These are phyloP conservation scores for Ministeria vibrans DNA, from an alignment of 78 protist species.

Conservation along the genomic window DNA sequence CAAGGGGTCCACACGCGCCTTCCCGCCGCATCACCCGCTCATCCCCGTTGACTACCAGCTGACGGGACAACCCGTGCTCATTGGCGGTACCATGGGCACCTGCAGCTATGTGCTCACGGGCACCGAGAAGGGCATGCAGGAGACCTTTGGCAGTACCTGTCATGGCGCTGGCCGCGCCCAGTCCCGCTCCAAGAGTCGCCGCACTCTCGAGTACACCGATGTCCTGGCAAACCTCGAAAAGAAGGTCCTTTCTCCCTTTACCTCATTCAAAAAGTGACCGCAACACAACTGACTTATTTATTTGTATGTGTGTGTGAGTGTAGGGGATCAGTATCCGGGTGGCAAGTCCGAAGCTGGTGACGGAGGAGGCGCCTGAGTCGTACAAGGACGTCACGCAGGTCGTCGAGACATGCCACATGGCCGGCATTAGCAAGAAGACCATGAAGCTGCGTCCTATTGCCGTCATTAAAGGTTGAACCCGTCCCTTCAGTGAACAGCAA, in stretches of 20 bases:
- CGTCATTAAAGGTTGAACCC: conserved; percentile 89
- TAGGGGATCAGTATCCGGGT: conserved; percentile 83
- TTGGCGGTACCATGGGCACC: conserved; percentile 96
- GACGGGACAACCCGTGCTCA: conserved; percentile 89
- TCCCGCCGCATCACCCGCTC: conserved; percentile 85
- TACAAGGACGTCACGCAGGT: conserved; percentile 82
- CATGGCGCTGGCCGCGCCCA: conserved; percentile 95
- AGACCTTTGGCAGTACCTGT: conserved; percentile 88
- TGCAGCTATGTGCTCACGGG: conserved; percentile 85
- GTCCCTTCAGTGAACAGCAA: too few relatives aligned
- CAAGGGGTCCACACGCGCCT: conserved; percentile 59
- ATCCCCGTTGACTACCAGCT: conserved; percentile 71
- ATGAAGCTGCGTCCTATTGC: conserved; percentile 81
- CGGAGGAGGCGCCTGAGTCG: conserved; percentile 88
- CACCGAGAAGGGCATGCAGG: conserved; percentile 74
- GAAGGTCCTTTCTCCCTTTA: too few relatives aligned
- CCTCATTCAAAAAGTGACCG: too few relatives aligned
- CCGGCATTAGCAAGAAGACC: conserved; percentile 80
- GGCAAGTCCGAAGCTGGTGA: conserved; percentile 79
- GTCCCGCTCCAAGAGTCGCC: conserved; percentile 65
- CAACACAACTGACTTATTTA: too few relatives aligned
- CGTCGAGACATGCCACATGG: conserved; percentile 77
- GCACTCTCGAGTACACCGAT: conserved; percentile 11
- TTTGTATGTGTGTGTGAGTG: too few relatives aligned
- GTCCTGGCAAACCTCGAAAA: conserved; percentile 57